Evolutionary conservation across 257 asterid genomes (phyloP).

Genomic region (Linaria vulgaris): DNA sequence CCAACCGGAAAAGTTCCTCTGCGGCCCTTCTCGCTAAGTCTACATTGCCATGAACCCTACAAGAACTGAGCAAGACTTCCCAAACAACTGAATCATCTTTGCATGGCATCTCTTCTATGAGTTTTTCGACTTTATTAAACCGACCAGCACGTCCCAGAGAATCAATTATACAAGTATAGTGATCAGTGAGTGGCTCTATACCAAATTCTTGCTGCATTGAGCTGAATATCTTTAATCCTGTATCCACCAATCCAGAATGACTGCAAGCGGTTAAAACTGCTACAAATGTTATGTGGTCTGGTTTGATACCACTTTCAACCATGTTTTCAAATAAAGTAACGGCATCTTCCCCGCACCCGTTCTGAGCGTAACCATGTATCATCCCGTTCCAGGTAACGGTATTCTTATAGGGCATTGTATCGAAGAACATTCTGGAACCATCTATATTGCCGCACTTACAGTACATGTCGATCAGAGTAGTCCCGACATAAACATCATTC

Average conservation of each 20-base stretch:
- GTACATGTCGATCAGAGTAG: slow-evolving; percentile 60
- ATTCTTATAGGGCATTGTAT: slow-evolving; percentile 43
- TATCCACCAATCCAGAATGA: slow-evolving; percentile 66
- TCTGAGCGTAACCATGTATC: slow-evolving; percentile 71
- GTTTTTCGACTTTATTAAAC: slow-evolving; percentile 51
- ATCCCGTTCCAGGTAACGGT: slow-evolving; percentile 63
- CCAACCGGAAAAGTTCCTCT: slow-evolving; percentile 53
- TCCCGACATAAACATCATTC: slow-evolving; percentile 54
- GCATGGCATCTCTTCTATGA: slow-evolving; percentile 53
- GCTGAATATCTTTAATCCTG: slow-evolving; percentile 44
- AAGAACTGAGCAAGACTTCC: slow-evolving; percentile 70
- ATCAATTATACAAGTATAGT: slow-evolving; percentile 71
- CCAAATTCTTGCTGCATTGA: slow-evolving; percentile 49
- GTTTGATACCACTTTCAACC: slow-evolving; percentile 36
- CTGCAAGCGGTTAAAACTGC: slow-evolving; percentile 72
- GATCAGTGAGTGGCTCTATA: slow-evolving; percentile 53
- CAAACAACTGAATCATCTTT: slow-evolving; percentile 58
- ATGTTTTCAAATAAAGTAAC: slow-evolving; percentile 44
- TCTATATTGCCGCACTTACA: slow-evolving; percentile 55
- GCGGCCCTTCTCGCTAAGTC: slow-evolving; percentile 65
- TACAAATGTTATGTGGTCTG: slow-evolving; percentile 57
- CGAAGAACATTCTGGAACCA: slow-evolving; percentile 43
- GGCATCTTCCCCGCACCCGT: slow-evolving; percentile 57
- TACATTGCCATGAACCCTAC: slow-evolving; percentile 57
- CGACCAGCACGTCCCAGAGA: slow-evolving; percentile 69